These are phyloP conservation scores for Choricystis sp. DNA, from an alignment of 139 green algal genomes.

Conservation along the genomic window DNA sequence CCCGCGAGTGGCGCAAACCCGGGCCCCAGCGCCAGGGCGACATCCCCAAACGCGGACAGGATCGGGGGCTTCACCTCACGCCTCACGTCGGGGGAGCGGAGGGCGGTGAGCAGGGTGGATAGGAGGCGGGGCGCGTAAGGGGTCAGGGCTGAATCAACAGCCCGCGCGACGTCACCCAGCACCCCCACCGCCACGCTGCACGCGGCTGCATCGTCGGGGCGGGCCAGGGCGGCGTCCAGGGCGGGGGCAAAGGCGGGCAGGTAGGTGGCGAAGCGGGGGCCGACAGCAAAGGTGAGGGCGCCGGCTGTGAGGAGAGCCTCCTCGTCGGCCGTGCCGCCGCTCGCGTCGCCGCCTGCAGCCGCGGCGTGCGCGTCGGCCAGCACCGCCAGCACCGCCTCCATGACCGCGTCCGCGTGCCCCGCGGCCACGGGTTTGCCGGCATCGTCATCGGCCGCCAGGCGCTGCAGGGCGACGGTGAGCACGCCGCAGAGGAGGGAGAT, in stretches of 20 bases:
- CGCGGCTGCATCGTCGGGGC: conserved; percentile 47
- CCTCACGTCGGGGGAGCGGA: conserved; percentile 47
- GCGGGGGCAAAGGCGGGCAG: conserved; percentile 68
- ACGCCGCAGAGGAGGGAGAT: conserved; percentile 87
- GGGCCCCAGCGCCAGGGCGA: conserved; percentile 75
- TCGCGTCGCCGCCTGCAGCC: too few species aligned
- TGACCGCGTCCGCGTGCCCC: conserved; percentile 63
- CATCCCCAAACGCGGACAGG: conserved; percentile 79
- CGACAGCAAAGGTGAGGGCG: conserved; percentile 60
- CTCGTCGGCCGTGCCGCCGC: conserved; percentile 63
- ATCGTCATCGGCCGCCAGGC: conserved; percentile 50
- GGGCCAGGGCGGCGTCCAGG: conserved; percentile 57
- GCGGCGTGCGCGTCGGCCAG: too few species aligned
- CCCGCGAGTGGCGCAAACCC: conserved; percentile 57
- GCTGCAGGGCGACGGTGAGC: conserved; percentile 74
- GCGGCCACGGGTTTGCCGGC: conserved; percentile 39
- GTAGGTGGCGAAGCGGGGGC: conserved; percentile 80
- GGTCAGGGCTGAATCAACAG: conserved; percentile 53
- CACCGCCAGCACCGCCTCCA: conserved; percentile 31
- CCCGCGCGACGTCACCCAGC: conserved; percentile 75
- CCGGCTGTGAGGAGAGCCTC: conserved; percentile 89
- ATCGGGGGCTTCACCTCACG: conserved; percentile 91
- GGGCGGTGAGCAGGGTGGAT: conserved; percentile 37
- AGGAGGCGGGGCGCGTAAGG: conserved; percentile 77
- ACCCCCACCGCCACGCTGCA: conserved; percentile 73